phyloP scores from a whole-genome alignment of 2,329 filamentous ascomycete genomes.

The Epichloe gansuensis region DNA sequence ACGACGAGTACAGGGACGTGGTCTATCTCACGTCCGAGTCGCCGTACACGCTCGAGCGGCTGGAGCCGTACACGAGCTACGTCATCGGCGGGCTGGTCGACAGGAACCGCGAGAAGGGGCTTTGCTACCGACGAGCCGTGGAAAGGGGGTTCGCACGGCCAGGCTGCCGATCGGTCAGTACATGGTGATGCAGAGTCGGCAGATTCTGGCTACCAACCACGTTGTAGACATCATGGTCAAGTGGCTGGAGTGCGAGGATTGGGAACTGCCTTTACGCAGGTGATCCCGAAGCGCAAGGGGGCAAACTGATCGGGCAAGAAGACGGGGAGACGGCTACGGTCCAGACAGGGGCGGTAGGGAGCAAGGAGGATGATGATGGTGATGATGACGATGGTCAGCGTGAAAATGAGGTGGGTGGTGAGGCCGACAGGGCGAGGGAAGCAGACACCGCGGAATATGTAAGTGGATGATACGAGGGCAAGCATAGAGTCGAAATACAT shows the following conservation, averaged over 20 bases:
- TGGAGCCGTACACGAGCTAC: slow-evolving; percentile 83
- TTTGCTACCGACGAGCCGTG: slow-evolving; percentile 75
- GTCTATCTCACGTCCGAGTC: slow-evolving; percentile 90
- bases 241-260: slow-evolving; percentile 84
- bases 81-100: slow-evolving; percentile 92
- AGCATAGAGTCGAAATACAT: not conserved
- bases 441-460: not conserved
- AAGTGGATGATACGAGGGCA: not conserved
- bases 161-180: slow-evolving; percentile 92
- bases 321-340: slow-evolving; percentile 10
- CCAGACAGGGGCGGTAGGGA: slow-evolving; percentile 15
- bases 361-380: slow-evolving; percentile 16
- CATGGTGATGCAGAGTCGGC: slow-evolving; percentile 77
- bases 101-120: slow-evolving; percentile 88
- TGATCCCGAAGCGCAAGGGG: slow-evolving; percentile 85
- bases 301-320: slow-evolving; percentile 42
- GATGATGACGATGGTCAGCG: slow-evolving; percentile 2
- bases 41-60: slow-evolving; percentile 66
- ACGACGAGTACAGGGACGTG: slow-evolving; percentile 33
- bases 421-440: not conserved
- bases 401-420: not conserved
- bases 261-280: slow-evolving; percentile 76
- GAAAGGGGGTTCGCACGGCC: slow-evolving; percentile 70
- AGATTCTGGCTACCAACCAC: slow-evolving; percentile 86
- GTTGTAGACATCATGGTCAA: slow-evolving; percentile 93